phyloP scores from a whole-genome alignment of 768 basidiomycete genomes.

The Hericium erinaceus region DNA sequence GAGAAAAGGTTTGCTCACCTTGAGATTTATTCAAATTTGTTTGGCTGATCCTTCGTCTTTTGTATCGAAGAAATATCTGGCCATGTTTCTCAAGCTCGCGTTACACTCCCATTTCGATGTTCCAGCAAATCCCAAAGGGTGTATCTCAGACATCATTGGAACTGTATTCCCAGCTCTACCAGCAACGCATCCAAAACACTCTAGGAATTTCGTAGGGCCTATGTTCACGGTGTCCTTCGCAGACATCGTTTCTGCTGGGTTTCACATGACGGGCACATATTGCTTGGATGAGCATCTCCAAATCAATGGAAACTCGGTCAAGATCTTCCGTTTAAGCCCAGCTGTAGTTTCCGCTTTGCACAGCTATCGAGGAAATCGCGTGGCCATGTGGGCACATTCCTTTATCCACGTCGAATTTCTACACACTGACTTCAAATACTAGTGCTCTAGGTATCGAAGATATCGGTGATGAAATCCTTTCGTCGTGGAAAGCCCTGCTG shows the following conservation, averaged over 20 bases:
- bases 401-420: background rate
- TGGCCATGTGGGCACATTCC: background rate
- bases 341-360: background rate
- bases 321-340: background rate
- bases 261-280: background rate
- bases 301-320: background rate
- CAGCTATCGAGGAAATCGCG: background rate
- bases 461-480: background rate
- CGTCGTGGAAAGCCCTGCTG: background rate
- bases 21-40: too few species aligned
- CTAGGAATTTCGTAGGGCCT: background rate
- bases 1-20: too few species aligned
- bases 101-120: background rate
- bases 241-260: background rate
- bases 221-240: background rate
- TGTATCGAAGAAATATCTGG: background rate
- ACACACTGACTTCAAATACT: background rate
- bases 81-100: background rate
- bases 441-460: background rate
- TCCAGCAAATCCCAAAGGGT: background rate
- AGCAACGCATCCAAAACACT: background rate
- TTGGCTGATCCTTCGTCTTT: too few species aligned
- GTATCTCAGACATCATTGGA: background rate
- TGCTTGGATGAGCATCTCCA: background rate
- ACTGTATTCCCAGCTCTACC: background rate